Evolutionary conservation across 345 rosid genomes (phyloP).

Genomic region (Citrus mangshanensis): DNA sequence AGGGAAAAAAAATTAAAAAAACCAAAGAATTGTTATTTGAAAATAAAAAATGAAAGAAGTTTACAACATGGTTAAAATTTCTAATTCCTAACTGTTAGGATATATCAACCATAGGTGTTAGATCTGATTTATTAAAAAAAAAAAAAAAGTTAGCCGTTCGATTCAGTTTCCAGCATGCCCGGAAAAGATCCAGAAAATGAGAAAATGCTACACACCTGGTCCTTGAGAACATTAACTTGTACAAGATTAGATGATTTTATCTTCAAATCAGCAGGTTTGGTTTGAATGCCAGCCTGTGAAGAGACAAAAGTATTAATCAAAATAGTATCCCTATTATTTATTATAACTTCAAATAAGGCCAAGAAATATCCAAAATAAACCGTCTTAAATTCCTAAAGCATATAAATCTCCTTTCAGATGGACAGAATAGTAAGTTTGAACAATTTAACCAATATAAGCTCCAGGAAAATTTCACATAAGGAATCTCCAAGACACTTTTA

Average conservation of each 20-base stretch:
- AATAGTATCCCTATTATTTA: neutral
- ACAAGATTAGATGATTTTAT: constrained; percentile 76
- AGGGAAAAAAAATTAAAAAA: neutral
- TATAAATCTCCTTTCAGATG: neutral
- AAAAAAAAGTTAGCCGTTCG: neutral
- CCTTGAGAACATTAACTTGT: constrained; percentile 64
- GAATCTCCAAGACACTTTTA: neutral
- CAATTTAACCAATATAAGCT: constrained; percentile 5
- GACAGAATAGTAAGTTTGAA: neutral
- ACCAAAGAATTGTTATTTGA: neutral
- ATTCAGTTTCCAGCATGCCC: neutral
- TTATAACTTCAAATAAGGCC: neutral
- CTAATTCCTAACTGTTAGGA: neutral
- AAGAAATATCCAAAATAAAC: neutral
- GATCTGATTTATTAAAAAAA: no score
- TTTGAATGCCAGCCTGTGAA: constrained; percentile 77
- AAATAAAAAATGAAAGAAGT: no score
- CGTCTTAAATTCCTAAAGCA: neutral
- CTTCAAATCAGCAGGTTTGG: constrained; percentile 73
- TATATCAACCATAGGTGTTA: neutral
- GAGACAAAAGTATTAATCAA: constrained; percentile 4
- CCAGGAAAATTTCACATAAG: neutral
- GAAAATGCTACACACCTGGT: constrained; percentile 54
- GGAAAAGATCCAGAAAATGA: constrained; percentile 1
- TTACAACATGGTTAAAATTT: neutral